These are phyloP conservation scores for Phytophthora vignae DNA, from an alignment of 352 stramenopile genomes.

Conservation along the genomic window DNA sequence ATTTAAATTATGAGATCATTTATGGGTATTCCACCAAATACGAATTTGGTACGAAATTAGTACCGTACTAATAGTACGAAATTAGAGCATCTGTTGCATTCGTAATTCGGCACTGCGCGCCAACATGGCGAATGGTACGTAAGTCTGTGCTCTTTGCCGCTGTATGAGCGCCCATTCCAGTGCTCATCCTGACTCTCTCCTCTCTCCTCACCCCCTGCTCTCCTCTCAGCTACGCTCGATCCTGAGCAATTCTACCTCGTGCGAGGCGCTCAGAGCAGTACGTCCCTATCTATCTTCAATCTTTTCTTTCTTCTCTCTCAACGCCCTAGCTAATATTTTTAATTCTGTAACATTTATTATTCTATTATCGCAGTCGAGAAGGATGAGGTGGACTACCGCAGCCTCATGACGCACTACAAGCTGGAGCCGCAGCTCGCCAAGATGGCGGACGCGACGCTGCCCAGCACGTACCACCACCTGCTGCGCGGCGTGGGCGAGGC, in stretches of 20 bases:
- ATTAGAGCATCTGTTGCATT: neutral
- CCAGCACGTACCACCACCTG: constrained; percentile 76
- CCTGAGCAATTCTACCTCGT: constrained; percentile 69
- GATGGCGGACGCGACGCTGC: constrained; percentile 67
- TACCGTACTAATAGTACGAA: too few species aligned
- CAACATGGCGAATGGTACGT: constrained; percentile 34
- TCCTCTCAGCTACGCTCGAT: constrained; percentile 36
- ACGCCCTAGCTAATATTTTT: neutral
- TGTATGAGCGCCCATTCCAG: neutral
- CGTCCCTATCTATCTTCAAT: constrained; percentile 8
- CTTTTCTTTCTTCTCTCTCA: neutral
- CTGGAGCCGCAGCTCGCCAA: constrained; percentile 69
- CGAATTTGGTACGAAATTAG: too few species aligned
- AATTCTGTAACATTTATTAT: neutral
- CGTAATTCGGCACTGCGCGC: neutral
- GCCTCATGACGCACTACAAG: constrained; percentile 74
- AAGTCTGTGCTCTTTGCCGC: too few species aligned
- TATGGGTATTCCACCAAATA: too few species aligned
- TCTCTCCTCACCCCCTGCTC: constrained; percentile 16
- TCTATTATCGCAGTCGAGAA: constrained; percentile 48
- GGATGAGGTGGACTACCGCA: constrained; percentile 57
- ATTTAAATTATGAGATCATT: too few species aligned
- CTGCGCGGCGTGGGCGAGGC: constrained; percentile 71
- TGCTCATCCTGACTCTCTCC: neutral
- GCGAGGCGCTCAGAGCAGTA: constrained; percentile 65